phyloP scores from a whole-genome alignment of 495 filamentous ascomycete species.

The Penicillium bialowiezense region DNA sequence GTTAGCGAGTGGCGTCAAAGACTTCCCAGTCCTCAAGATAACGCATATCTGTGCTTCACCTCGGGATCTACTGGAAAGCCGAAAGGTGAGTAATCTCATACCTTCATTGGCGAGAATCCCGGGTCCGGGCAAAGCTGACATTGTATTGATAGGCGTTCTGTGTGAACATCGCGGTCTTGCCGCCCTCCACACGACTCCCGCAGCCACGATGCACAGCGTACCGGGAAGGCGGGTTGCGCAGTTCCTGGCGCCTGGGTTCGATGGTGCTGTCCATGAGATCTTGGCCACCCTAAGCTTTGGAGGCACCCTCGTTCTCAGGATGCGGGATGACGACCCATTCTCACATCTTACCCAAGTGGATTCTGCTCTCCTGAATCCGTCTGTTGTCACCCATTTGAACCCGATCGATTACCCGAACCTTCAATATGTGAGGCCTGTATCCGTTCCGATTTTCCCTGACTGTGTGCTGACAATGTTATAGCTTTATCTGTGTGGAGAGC shows the following conservation, averaged over 20 bases:
- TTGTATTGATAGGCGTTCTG: background rate
- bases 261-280: slow-evolving; percentile 19
- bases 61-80: slow-evolving; percentile 23
- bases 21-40: background rate
- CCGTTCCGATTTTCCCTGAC: background rate
- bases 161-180: background rate
- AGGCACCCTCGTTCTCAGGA: slow-evolving; percentile 16
- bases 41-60: slow-evolving; percentile 20
- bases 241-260: slow-evolving; percentile 17
- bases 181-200: background rate
- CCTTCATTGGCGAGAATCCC: too few species aligned
- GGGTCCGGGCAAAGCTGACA: background rate
- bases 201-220: background rate
- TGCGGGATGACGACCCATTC: slow-evolving; percentile 14
- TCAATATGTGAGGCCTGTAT: background rate
- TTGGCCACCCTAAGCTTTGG: slow-evolving; percentile 20
- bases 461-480: background rate
- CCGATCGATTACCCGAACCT: slow-evolving; percentile 19
- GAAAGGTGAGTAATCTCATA: slow-evolving; percentile 16
- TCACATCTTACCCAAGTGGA: slow-evolving; percentile 17
- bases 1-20: too few species aligned
- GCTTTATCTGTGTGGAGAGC: slow-evolving; percentile 25
- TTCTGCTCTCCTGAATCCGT: slow-evolving; percentile 22
- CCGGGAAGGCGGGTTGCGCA: slow-evolving; percentile 16
- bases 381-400: slow-evolving; percentile 9